A percentile compares a stretch with the other conserved stretches of the same genome.
Conservation (phyloP, 2,329 filamentous ascomycete species). For the Fragosphaeria purpurea region DNA sequence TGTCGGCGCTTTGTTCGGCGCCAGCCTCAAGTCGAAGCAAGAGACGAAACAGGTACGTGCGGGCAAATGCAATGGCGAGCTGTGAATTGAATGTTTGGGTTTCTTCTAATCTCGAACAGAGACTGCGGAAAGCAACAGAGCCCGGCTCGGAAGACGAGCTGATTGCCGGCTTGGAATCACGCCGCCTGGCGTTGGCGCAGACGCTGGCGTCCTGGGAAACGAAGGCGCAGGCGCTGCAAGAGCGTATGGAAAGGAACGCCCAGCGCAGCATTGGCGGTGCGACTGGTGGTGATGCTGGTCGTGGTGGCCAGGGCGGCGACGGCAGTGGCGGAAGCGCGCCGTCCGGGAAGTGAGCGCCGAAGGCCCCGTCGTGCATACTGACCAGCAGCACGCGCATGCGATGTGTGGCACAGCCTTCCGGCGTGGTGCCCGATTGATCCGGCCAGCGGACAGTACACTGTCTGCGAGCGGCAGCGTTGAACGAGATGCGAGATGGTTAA, state of each 20-base stretch:
- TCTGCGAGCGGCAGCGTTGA: no score
- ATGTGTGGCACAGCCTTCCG: no score
- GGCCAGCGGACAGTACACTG: no score
- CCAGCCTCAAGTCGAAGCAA: constrained; percentile 21
- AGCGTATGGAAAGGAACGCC: constrained; percentile 15
- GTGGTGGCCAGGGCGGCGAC: neutral
- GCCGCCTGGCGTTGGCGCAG: constrained; percentile 15
- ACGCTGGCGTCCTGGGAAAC: constrained; percentile 19
- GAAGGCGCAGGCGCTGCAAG: constrained; percentile 20
- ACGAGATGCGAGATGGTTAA: no score
- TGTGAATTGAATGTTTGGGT: no score
- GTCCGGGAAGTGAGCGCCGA: constrained; percentile 7
- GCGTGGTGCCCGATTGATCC: no score
- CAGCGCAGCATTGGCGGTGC: neutral
- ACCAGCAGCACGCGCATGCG: no score
- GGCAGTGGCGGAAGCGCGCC: neutral
- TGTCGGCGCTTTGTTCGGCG: constrained; percentile 23
- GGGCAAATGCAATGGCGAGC: no score
- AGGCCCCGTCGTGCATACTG: no score
- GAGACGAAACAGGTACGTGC: constrained; percentile 13
- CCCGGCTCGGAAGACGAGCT: constrained; percentile 17
- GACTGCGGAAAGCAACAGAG: constrained; percentile 14
- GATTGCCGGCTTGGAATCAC: constrained; percentile 20
- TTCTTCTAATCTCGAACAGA: neutral
- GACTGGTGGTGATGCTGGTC: no score